These are phyloP conservation scores for Cardiospermum halicacabum DNA, from an alignment of 345 rosid genomes.

Conservation along the genomic window DNA sequence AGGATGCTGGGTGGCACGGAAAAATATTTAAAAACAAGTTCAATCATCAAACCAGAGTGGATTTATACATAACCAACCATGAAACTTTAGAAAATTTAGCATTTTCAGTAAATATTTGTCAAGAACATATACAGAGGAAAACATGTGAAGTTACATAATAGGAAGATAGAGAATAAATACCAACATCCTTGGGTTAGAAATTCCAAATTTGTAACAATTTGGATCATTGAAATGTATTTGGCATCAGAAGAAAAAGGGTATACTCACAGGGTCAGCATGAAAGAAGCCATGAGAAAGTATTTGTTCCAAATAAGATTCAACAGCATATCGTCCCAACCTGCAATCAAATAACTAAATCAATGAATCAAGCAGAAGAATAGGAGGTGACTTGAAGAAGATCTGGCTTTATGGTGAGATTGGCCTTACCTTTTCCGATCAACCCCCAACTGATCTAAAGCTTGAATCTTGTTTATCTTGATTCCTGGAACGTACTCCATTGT, in stretches of 20 bases:
- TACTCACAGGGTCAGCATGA: conserved; percentile 93
- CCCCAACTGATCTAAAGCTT: conserved; percentile 87
- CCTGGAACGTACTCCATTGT: conserved; percentile 99
- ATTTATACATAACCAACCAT: conserved; percentile 3
- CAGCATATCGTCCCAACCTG: conserved; percentile 94
- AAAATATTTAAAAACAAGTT: background rate
- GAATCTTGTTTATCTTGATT: conserved; percentile 86
- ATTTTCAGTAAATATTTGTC: background rate
- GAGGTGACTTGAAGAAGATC: conserved; percentile 4
- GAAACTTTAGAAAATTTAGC: background rate
- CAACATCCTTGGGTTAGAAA: background rate
- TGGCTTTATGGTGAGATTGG: conserved; percentile 5
- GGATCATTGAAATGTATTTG: background rate
- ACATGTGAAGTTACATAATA: background rate
- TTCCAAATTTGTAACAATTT: background rate
- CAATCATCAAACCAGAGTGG: conserved; percentile 4
- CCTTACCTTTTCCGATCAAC: conserved; percentile 86
- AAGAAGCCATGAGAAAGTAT: conserved; percentile 97
- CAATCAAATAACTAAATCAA: conserved; percentile 11
- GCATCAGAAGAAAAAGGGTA: background rate
- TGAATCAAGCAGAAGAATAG: conserved; percentile 1
- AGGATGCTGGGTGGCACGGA: conserved; percentile 64
- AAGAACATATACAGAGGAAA: background rate
- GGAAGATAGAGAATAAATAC: background rate
- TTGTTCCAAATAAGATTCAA: conserved; percentile 98